Conservation (phyloP, 257 asterid genomes). For the Striga asiatica region DNA sequence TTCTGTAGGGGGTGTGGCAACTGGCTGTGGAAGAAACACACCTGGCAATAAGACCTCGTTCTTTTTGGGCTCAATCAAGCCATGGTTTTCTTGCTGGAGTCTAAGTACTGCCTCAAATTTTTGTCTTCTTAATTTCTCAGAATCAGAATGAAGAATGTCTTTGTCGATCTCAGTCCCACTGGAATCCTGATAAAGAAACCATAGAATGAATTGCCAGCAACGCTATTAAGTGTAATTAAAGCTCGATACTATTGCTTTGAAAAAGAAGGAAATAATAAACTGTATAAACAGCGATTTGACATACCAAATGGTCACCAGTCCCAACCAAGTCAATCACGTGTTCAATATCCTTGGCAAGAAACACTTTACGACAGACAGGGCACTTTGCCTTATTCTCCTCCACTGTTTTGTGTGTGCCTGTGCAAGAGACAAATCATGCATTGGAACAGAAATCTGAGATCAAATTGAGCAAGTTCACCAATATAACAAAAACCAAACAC, state of each 20-base stretch:
- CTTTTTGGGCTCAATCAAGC: conserved; percentile 67
- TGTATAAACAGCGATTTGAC: conserved; percentile 14
- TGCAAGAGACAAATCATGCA: conserved; percentile 16
- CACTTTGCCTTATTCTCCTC: conserved; percentile 52
- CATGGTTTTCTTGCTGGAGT: conserved; percentile 67
- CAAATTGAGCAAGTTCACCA: conserved; percentile 6
- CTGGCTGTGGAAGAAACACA: conserved; percentile 63
- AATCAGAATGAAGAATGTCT: conserved; percentile 43
- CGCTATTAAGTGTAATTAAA: background rate
- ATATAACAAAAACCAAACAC: conserved; percentile 15
- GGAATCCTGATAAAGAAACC: conserved; percentile 25
- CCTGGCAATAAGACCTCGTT: conserved; percentile 69
- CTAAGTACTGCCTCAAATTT: conserved; percentile 51
- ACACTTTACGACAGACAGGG: conserved; percentile 80
- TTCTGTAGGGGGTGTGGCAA: conserved; percentile 27
- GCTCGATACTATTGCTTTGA: background rate
- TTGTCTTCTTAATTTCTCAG: conserved; percentile 54
- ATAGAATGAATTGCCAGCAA: background rate
- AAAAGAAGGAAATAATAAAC: background rate
- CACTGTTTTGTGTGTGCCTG: conserved; percentile 35
- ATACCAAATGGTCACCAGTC: conserved; percentile 36
- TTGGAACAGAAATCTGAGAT: conserved; percentile 5
- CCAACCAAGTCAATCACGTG: conserved; percentile 76
- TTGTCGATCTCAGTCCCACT: conserved; percentile 22
- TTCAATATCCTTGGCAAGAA: conserved; percentile 69